phyloP scores from a whole-genome alignment of 208 protist genomes.

The Wallacemonas sp. region DNA sequence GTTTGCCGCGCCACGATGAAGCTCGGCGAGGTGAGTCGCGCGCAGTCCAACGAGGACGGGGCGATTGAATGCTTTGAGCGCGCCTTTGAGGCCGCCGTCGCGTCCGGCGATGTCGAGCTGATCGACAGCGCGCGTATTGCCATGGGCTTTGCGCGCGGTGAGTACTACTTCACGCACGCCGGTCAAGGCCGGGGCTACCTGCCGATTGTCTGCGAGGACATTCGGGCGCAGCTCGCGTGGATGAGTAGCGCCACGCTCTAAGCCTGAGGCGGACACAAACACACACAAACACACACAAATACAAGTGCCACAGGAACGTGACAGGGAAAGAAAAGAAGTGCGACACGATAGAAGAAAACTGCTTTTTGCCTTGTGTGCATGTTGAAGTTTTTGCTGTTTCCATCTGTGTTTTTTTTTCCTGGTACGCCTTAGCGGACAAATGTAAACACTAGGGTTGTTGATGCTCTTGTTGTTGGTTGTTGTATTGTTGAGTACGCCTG shows the following conservation, averaged over 20 bases:
- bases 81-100: conserved; percentile 68
- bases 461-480: too few species aligned
- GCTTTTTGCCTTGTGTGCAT: too few species aligned
- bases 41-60: conserved; percentile 47
- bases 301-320: too few species aligned
- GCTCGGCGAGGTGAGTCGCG: conserved; percentile 73
- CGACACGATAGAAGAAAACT: too few species aligned
- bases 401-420: too few species aligned
- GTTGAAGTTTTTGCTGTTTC: too few species aligned
- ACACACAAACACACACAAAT: neutral
- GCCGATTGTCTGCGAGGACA: conserved; percentile 76
- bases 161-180: conserved; percentile 76
- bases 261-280: conserved; percentile 7
- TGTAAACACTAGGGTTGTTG: too few species aligned
- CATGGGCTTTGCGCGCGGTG: conserved; percentile 81
- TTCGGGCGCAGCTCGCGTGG: conserved; percentile 82
- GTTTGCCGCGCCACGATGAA: conserved; percentile 82
- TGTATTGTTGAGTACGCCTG: too few species aligned
- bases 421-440: too few species aligned
- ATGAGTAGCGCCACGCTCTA: conserved; percentile 83
- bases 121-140: conserved; percentile 78
- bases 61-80: conserved; percentile 76
- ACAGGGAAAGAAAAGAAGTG: too few species aligned
- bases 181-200: conserved; percentile 74
- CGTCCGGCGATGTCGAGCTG: conserved; percentile 61